Evolutionary conservation across 2,329 filamentous ascomycete species (phyloP).

Genomic region (Paraconiothyrium sp.): DNA sequence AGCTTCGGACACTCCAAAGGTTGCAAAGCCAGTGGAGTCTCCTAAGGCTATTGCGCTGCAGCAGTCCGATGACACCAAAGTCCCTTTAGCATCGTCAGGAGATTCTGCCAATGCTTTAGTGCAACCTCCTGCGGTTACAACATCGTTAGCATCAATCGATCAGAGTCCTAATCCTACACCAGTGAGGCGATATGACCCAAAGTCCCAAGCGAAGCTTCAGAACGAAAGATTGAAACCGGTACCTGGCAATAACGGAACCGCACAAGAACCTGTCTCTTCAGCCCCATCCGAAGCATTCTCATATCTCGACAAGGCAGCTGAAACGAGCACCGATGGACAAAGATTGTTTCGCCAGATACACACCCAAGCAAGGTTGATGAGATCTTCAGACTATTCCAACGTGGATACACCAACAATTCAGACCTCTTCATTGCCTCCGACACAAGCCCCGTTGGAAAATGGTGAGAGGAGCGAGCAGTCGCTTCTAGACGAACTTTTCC

Average conservation of each 20-base stretch:
- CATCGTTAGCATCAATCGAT: background rate
- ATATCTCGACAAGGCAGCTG: background rate
- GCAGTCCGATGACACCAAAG: background rate
- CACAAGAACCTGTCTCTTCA: background rate
- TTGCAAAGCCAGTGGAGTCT: background rate
- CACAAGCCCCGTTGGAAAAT: slow-evolving; percentile 7
- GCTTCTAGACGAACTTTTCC: slow-evolving; percentile 63
- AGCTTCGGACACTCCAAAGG: background rate
- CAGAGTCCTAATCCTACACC: background rate
- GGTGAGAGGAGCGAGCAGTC: slow-evolving; percentile 41
- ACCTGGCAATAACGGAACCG: background rate
- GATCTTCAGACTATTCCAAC: slow-evolving; percentile 20
- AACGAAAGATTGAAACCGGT: background rate
- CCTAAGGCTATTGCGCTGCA: background rate
- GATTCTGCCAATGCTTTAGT: background rate
- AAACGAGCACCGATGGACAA: slow-evolving; percentile 21
- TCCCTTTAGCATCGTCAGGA: background rate
- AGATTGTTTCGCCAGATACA: slow-evolving; percentile 26
- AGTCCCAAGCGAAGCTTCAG: background rate
- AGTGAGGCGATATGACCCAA: background rate
- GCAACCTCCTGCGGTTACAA: background rate
- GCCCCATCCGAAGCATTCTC: background rate
- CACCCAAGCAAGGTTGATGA: slow-evolving; percentile 27
- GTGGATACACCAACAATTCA: background rate
- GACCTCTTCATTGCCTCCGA: background rate